Conservation (phyloP, 352 stramenopile genomes). For the Pythium monospermum region DNA sequence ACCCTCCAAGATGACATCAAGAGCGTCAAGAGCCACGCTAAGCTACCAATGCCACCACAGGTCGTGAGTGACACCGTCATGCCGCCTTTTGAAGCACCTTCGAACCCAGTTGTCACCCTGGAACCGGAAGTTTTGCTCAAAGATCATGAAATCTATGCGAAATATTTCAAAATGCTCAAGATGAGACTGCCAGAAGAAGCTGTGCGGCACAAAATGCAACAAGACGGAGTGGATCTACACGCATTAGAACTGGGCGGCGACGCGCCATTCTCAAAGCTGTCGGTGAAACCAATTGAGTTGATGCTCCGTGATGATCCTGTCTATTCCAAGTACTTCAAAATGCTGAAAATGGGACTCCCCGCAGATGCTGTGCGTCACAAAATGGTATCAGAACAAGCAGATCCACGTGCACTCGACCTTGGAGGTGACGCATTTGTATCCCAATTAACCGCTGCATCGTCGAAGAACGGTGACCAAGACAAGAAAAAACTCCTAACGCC, state of each 20-base stretch:
- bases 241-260: constrained; percentile 36
- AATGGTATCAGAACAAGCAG: constrained; percentile 44
- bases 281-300: constrained; percentile 19
- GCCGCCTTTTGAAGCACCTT: no score
- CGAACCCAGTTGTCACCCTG: not conserved
- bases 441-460: constrained; percentile 19
- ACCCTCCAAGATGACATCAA: constrained; percentile 68
- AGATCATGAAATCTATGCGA: constrained; percentile 66
- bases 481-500: not conserved
- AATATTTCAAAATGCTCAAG: constrained; percentile 94
- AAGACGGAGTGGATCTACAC: constrained; percentile 31
- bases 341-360: constrained; percentile 90
- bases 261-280: constrained; percentile 27
- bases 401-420: constrained; percentile 60
- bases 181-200: constrained; percentile 82
- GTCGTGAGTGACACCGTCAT: constrained; percentile 3
- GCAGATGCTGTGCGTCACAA: constrained; percentile 82
- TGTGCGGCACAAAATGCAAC: constrained; percentile 83
- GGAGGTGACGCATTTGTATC: constrained; percentile 53
- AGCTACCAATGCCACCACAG: not conserved
- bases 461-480: no score
- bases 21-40: constrained; percentile 26
- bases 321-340: constrained; percentile 90
- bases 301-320: constrained; percentile 54
- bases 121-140: constrained; percentile 22